Conservation (phyloP, 148 eudicot species). For the Vaccinium vitisidaea region DNA sequence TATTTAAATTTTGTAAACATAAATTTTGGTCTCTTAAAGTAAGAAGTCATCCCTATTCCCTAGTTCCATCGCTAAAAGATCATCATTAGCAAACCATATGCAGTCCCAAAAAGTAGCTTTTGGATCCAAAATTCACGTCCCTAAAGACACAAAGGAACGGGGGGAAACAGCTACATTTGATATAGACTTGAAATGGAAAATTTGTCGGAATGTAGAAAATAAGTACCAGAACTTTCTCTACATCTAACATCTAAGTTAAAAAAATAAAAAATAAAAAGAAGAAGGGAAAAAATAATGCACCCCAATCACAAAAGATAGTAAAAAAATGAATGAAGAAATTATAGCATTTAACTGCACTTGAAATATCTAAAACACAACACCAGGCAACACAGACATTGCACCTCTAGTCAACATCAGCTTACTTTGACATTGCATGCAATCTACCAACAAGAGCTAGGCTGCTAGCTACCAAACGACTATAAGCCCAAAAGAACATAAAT, state of each 20-base stretch:
- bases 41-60: neutral
- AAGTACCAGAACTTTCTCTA: neutral
- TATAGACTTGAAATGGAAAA: neutral
- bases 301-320: neutral
- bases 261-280: neutral
- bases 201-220: neutral
- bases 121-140: neutral
- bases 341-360: neutral
- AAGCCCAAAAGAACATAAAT: neutral
- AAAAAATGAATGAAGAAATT: neutral
- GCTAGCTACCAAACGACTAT: neutral
- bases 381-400: neutral
- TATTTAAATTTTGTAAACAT: neutral
- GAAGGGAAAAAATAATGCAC: neutral
- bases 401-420: neutral
- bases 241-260: neutral
- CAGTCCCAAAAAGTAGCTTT: neutral
- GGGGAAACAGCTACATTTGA: neutral
- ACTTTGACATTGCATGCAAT: neutral
- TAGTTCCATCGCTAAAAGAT: neutral
- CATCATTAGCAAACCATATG: neutral
- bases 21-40: neutral
- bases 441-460: neutral
- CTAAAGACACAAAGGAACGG: neutral
- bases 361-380: neutral